phyloP scores from a whole-genome alignment of 2,329 filamentous ascomycete species.

The Sporothrix humicola region DNA sequence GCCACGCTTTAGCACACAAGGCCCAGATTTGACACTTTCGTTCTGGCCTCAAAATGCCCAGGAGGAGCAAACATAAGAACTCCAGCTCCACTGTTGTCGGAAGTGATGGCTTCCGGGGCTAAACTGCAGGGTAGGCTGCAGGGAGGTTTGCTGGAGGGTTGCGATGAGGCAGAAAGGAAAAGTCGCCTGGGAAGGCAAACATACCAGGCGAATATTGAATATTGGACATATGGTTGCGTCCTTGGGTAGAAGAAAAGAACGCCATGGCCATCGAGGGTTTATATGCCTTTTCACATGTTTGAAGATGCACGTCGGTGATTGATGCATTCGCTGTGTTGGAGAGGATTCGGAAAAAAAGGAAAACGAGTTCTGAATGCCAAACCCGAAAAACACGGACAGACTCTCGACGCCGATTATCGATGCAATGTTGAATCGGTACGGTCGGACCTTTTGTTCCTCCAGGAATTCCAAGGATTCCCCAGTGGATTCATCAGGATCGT shows the following conservation, averaged over 20 bases:
- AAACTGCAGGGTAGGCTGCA: not conserved
- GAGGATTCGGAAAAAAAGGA: not conserved
- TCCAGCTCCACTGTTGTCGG: slow-evolving; percentile 1
- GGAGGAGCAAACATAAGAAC: not conserved
- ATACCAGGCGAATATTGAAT: too few relatives aligned
- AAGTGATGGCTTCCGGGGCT: slow-evolving; percentile 28
- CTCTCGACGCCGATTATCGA: not conserved
- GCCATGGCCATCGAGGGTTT: not conserved
- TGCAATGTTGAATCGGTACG: not conserved
- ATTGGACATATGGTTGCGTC: too few relatives aligned
- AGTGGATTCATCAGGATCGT: not conserved
- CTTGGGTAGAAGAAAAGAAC: not conserved
- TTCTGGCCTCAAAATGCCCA: not conserved
- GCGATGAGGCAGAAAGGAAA: too few relatives aligned
- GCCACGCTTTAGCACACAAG: not conserved
- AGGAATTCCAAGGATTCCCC: not conserved
- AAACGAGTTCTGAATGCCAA: not conserved
- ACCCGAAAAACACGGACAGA: not conserved
- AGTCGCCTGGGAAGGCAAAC: too few relatives aligned
- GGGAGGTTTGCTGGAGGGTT: not conserved
- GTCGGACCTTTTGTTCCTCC: not conserved
- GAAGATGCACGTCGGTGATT: not conserved
- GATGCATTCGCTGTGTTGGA: not conserved
- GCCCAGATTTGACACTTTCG: not conserved
- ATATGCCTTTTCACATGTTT: slow-evolving; percentile 2